These are phyloP conservation scores for Primulina huaijiensis DNA, from an alignment of 257 asterid genomes.

Conservation along the genomic window DNA sequence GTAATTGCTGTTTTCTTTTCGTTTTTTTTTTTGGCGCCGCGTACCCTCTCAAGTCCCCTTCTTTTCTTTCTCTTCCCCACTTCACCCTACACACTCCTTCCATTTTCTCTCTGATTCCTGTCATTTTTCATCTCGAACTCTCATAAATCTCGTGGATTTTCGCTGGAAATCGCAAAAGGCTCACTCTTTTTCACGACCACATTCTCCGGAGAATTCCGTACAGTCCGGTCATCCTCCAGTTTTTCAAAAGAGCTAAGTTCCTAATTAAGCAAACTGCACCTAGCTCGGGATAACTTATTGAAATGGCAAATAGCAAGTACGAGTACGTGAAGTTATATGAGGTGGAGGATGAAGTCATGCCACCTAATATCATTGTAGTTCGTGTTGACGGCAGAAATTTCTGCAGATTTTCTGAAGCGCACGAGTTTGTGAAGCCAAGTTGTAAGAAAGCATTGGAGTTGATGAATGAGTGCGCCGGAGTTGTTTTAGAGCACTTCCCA, in stretches of 20 bases:
- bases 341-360: conserved; percentile 56
- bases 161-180: too few relatives aligned
- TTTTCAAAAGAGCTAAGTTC: too few relatives aligned
- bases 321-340: conserved; percentile 85
- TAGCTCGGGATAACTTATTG: background rate
- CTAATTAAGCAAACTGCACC: too few relatives aligned
- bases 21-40: background rate
- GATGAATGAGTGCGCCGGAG: conserved; percentile 76
- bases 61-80: too few relatives aligned
- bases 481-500: conserved; percentile 67
- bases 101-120: too few relatives aligned
- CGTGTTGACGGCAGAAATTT: conserved; percentile 58
- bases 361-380: conserved; percentile 58
- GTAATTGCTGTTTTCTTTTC: background rate
- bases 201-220: too few relatives aligned
- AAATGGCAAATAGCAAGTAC: conserved; percentile 81
- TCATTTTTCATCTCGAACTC: too few relatives aligned
- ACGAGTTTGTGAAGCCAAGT: conserved; percentile 68
- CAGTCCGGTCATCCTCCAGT: too few relatives aligned
- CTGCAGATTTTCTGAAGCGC: conserved; percentile 64
- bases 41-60: too few relatives aligned
- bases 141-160: too few relatives aligned
- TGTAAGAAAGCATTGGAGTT: conserved; percentile 53
- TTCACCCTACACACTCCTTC: too few relatives aligned
- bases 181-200: too few relatives aligned